Base-by-base conservation (phyloP, 371 early-diverging fungal genomes). In the Haplosporangium sp. region DNA sequence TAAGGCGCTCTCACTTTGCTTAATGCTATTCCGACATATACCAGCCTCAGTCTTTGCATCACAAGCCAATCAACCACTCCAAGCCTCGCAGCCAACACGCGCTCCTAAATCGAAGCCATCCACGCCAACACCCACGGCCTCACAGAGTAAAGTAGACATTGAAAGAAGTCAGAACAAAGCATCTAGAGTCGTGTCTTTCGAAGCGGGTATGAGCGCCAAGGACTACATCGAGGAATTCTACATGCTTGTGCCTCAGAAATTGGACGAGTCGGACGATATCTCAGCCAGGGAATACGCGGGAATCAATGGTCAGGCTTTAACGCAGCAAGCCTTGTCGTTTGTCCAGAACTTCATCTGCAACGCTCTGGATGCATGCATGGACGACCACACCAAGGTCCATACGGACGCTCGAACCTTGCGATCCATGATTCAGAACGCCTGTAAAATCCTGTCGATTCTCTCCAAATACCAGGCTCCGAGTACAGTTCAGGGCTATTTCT, bases 181-280 rank as follows among this genome's bases (percentile, higher is more conserved):
- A 21, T 43, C 71, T 4, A 66, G 64, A 21, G 23, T 70, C n/a
- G 54, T 71, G 1, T 38, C 70, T 29, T 80, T 80, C 41, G 71
- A 71, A 16, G 16, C 71, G 9, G 64, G 68, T 40, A 79, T 74
- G 69, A 64, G 62, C 21, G 76, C 80, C 36, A 63, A 71, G 40
- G 74, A 72, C 18, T 83, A 83, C 43, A 79, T 81, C 11, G 74
- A 71, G 38, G 82, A 83, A 42, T 83, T 72, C 58, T 83, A 79
- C 48, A 55, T 67, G 58, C 67, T 76, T 18, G 55, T 43, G 43
- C 66, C 79, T 42, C 61, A 59, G 54, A 57, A 57, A 41, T 20
- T 59, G 29, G 43, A 54, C 14, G 60, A 66, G n/a, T 40, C 43
- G 18, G 64, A 61, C 18, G 72, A 82, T 18, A 13, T 12, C 18